Conservation (phyloP, 1,139 yeast genomes). For the Debaryomyces udenii region DNA sequence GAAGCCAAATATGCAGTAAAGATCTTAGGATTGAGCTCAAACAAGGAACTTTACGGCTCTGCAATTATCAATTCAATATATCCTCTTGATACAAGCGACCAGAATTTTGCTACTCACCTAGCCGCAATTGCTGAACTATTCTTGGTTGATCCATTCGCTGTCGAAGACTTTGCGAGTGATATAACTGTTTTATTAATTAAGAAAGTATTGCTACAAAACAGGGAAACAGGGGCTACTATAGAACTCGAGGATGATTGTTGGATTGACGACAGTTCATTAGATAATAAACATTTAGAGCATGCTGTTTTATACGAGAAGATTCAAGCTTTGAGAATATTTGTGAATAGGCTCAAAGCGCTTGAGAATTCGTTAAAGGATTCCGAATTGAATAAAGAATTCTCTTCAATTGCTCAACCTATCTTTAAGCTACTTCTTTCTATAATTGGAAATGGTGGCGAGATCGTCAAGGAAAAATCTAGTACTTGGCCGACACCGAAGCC, state of each 20-base stretch:
- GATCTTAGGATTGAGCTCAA: constrained; percentile 52
- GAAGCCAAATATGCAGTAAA: constrained; percentile 72
- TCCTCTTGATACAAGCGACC: constrained; percentile 49
- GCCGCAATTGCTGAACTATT: constrained; percentile 66
- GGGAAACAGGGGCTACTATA: constrained; percentile 22
- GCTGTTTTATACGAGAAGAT: constrained; percentile 48
- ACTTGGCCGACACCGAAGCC: constrained; percentile 65
- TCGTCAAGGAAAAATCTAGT: constrained; percentile 51
- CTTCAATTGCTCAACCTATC: constrained; percentile 56
- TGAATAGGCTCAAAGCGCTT: constrained; percentile 61
- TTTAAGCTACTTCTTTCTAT: constrained; percentile 67
- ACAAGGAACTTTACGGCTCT: constrained; percentile 41
- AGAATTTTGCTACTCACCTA: constrained; percentile 56
- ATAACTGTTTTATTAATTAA: constrained; percentile 64
- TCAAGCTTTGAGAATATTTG: constrained; percentile 59
- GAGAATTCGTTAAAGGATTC: constrained; percentile 10
- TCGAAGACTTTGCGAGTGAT: constrained; percentile 59
- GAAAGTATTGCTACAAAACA: constrained; percentile 59
- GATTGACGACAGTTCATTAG: constrained; percentile 52
- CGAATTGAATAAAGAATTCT: constrained; percentile 22
- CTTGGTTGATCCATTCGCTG: constrained; percentile 49
- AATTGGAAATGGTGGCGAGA: constrained; percentile 82
- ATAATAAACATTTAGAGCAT: constrained; percentile 22
- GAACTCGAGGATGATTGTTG: constrained; percentile 42
- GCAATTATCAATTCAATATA: constrained; percentile 46